phyloP scores from a whole-genome alignment of 352 stramenopile species.

The Phytophthora foliorum region DNA sequence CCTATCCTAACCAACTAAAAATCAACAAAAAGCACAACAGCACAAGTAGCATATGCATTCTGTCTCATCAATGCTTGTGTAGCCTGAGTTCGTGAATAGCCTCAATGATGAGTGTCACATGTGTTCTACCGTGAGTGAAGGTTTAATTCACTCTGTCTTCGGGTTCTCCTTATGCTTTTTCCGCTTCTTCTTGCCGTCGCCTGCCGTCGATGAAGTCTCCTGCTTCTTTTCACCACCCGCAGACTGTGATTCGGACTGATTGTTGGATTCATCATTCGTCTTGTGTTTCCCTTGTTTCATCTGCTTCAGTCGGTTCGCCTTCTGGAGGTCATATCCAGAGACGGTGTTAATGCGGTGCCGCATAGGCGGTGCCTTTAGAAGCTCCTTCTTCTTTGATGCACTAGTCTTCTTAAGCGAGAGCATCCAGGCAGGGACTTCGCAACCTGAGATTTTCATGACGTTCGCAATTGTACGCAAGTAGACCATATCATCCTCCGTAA shows the following conservation, averaged over 20 bases:
- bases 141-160: conserved; percentile 23
- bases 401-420: conserved; percentile 95
- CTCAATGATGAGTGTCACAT: not conserved
- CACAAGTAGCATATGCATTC: conserved; percentile 26
- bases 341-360: conserved; percentile 87
- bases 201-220: conserved; percentile 12
- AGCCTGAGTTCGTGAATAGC: not conserved
- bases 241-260: conserved; percentile 15
- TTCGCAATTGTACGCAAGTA: conserved; percentile 98
- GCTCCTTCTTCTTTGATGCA: conserved; percentile 77
- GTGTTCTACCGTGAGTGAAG: too few relatives aligned
- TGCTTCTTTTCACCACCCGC: conserved; percentile 19
- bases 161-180: conserved; percentile 44
- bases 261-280: conserved; percentile 10
- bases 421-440: conserved; percentile 99
- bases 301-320: conserved; percentile 73
- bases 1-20: conserved; percentile 39
- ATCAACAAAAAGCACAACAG: conserved; percentile 28
- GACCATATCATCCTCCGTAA: conserved; percentile 96
- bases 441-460: conserved; percentile 98
- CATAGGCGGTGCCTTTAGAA: conserved; percentile 80
- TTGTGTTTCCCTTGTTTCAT: conserved; percentile 53
- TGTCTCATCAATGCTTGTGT: conserved; percentile 8
- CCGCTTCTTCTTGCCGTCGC: conserved; percentile 22
- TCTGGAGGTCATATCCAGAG: conserved; percentile 90